Evolutionary conservation across 306 rosid genomes (phyloP).

Genomic region (Rosa multiflora): DNA sequence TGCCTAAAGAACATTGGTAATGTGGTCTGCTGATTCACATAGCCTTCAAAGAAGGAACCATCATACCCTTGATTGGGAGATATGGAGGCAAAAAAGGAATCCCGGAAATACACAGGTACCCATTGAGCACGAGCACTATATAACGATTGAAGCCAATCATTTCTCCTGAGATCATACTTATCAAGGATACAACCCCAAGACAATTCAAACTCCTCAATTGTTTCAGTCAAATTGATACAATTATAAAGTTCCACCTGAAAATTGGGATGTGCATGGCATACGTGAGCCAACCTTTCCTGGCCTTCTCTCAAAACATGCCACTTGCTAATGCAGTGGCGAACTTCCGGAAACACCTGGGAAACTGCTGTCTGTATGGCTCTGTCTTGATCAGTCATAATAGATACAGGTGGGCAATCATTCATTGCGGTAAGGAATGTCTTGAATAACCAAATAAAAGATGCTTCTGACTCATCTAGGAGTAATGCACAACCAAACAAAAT

Average conservation of each 20-base stretch:
- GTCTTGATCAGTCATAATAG: slow-evolving; percentile 81
- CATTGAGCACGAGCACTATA: slow-evolving; percentile 78
- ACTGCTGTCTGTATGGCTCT: slow-evolving; percentile 71
- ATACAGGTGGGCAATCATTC: slow-evolving; percentile 72
- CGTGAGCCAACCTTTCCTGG: slow-evolving; percentile 78
- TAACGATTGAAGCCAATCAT: slow-evolving; percentile 81
- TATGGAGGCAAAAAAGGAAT: slow-evolving; percentile 69
- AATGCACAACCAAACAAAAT: slow-evolving; percentile 90
- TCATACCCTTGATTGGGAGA: slow-evolving; percentile 69
- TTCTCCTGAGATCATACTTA: slow-evolving; percentile 71
- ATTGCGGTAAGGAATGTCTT: slow-evolving; percentile 87
- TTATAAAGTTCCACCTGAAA: slow-evolving; percentile 80
- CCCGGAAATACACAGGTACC: slow-evolving; percentile 88
- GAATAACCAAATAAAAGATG: slow-evolving; percentile 78
- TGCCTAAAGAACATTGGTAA: slow-evolving; percentile 90
- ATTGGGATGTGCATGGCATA: slow-evolving; percentile 67
- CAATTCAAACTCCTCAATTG: slow-evolving; percentile 85
- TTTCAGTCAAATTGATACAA: slow-evolving; percentile 89
- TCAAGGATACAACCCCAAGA: slow-evolving; percentile 76
- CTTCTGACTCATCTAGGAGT: slow-evolving; percentile 86
- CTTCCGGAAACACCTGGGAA: slow-evolving; percentile 80
- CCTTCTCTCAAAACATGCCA: slow-evolving; percentile 95
- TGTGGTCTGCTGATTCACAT: slow-evolving; percentile 77
- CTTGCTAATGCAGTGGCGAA: slow-evolving; percentile 79
- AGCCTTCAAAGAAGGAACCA: slow-evolving; percentile 79